Evolutionary conservation across 805 yeast species (phyloP).

Genomic region (Tetrapisispora fleetii): DNA sequence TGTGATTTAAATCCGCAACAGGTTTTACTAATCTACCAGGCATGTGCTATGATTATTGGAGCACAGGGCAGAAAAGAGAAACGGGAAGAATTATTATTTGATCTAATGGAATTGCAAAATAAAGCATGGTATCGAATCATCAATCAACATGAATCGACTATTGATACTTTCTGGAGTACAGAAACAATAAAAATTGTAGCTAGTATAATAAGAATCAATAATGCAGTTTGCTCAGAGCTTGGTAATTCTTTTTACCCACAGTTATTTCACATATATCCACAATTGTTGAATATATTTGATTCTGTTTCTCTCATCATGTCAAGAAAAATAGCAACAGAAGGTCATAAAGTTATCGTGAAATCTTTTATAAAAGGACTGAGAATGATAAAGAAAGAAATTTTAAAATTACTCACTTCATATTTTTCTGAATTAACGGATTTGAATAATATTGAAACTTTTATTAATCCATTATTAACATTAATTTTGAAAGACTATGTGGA

Average conservation of each 20-base stretch:
- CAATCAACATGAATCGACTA: conserved; percentile 67
- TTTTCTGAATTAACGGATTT: conserved; percentile 71
- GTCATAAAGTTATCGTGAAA: conserved; percentile 76
- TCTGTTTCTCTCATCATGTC: conserved; percentile 79
- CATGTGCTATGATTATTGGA: conserved; percentile 82
- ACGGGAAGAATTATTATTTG: conserved; percentile 57
- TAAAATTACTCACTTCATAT: conserved; percentile 77
- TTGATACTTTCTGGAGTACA: conserved; percentile 55
- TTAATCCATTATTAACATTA: conserved; percentile 69
- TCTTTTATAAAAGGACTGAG: conserved; percentile 87
- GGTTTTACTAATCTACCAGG: conserved; percentile 90
- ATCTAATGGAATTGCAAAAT: conserved; percentile 82
- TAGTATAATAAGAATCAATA: conserved; percentile 85
- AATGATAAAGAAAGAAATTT: conserved; percentile 84
- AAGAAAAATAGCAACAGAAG: conserved; percentile 60
- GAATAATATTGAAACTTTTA: conserved; percentile 65
- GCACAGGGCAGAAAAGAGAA: conserved; percentile 62
- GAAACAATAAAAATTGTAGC: conserved; percentile 84
- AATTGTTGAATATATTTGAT: conserved; percentile 75
- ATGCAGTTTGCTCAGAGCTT: conserved; percentile 83
- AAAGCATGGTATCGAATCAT: conserved; percentile 85
- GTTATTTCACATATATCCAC: conserved; percentile 68
- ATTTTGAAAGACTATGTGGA: conserved; percentile 77
- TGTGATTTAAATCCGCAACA: conserved; percentile 89
- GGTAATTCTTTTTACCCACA: conserved; percentile 84